Evolutionary conservation across 106 monocot genomes (phyloP).

Genomic region (Dioscorea zingiberensis): DNA sequence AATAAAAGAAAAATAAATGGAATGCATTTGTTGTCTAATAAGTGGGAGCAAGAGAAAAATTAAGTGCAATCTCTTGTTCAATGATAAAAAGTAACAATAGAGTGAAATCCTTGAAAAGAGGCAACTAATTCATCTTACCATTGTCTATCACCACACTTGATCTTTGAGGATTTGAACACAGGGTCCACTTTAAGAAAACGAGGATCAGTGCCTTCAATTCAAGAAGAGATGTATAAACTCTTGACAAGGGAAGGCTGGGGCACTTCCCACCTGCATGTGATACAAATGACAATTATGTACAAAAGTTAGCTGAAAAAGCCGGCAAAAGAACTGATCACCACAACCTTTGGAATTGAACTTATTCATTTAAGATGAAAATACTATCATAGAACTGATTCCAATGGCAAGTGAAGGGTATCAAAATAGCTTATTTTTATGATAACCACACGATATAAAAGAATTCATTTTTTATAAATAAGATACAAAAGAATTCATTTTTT

Average conservation of each 20-base stretch:
- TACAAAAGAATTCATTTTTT: too few species aligned
- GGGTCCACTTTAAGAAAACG: slow-evolving; percentile 67
- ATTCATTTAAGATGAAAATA: too few species aligned
- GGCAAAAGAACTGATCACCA: not conserved
- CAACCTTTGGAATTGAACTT: not conserved
- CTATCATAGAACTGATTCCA: too few species aligned
- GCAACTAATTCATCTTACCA: slow-evolving; percentile 36
- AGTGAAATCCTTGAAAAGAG: not conserved
- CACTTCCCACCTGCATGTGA: slow-evolving; percentile 68
- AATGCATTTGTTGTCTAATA: too few species aligned
- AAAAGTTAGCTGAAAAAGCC: not conserved
- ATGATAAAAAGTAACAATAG: not conserved
- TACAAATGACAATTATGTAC: not conserved
- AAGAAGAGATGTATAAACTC: slow-evolving; percentile 31
- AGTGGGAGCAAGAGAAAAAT: too few species aligned
- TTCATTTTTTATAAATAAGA: too few species aligned
- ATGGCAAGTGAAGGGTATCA: too few species aligned
- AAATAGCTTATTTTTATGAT: too few species aligned
- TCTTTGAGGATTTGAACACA: slow-evolving; percentile 61
- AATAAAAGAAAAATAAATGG: too few species aligned
- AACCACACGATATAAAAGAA: too few species aligned
- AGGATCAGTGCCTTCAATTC: slow-evolving; percentile 50
- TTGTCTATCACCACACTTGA: slow-evolving; percentile 53
- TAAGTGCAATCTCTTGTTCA: not conserved
- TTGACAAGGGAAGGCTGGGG: slow-evolving; percentile 44